Base-by-base conservation (phyloP, 2,329 filamentous ascomycete genomes). In the Thelonectria rubi region DNA sequence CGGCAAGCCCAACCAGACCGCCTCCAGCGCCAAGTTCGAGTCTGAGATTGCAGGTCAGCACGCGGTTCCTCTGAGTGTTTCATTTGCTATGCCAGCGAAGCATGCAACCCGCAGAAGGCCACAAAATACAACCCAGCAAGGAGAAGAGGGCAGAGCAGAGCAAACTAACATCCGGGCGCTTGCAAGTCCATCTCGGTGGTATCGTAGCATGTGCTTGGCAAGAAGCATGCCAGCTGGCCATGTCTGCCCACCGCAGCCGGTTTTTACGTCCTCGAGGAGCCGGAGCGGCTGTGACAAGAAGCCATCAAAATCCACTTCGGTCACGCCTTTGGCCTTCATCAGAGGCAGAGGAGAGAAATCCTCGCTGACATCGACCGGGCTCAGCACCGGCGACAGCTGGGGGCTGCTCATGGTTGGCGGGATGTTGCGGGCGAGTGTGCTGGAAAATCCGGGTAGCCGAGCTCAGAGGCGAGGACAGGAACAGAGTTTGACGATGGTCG, bases 141-240 rank as follows among this genome's bases (percentile, higher is more conserved):
- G 14, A 46, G 17, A 14, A 42, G 26, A 37, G 15, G 18, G 32
- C 6, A 34, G 54, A 48, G 46, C 26, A 63, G 37, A 43, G 58
- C 18, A 43, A 62, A 67, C 67, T 65, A 54, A 96, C 92, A 97
- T 93, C 77, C 87, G 86, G 66, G 91, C 89, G 60, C 85, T 81
- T 59, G 77, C 78, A 65, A 97, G 76, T 67, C 86, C 80, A n/a
- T 85, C 79, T 64, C 80, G 81, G 69, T 92, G 91, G 73, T 89
- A 89, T 54, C 89, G 86, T 61, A 98, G 82, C 84, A 98, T 86
- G 75, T 98, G 96, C 77, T 90, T 92, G 18, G 91, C 86, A 55
- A 99, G 82, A 15, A 95, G 86, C 88, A 97, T 91, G 11, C 95
- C 95, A 1, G 94, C 94, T 3, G 94, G 94, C 95, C 95, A 98